Evolutionary conservation across 2,329 filamentous ascomycete species (phyloP), one percentile per base, ranked within the genome.

Genomic region (Sclerotinia borealis): DNA sequence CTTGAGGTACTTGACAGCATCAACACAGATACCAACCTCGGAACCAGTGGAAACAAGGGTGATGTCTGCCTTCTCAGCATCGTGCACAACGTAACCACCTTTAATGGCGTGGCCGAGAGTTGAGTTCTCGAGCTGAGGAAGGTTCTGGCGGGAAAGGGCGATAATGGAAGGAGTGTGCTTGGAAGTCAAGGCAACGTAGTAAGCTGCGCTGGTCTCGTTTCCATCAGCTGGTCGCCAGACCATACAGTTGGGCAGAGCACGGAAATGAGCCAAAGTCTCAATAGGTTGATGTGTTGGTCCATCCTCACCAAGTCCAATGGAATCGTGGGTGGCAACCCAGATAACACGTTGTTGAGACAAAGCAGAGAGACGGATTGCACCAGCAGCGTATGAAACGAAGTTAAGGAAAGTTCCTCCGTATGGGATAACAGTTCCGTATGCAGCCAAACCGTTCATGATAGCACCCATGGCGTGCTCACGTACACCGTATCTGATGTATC

Each of bases 241-340:
- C 91, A 98, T 96, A 84, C 90, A 91, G 89, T 99, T 99, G 76
- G 95, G 95, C 72, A 98, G 86, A 69, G 95, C 95, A 78, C 95
- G 93, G 92, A 98, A 98, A 82, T 98, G 95, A 66, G 93, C 90
- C 68, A 98, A 87, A 50, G 92, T 96, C 87, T 99, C 95, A 72
- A 99, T 96, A 78, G 95, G 95, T 85, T 99, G 95, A 82, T 99
- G 95, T 64, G 95, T 99, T 72, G 95, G 93, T 68, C 95, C 95
- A 76, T 99, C 95, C 83, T 99, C 95, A 80, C 95, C 95, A 71
- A 98, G 91, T 83, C 95, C 95, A 74, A 99, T 99, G 70, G 93
- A 97, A 85, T 98, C 93, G 85, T 98, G 93, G 72, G 93, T 98
- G 74, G 95, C 93, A 72, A 98, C 85, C 88, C 95, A 96, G 83